Percentiles rank a stretch among this genome's conserved stretches.
These are phyloP conservation scores for Fomitopsis pinicola DNA, from an alignment of 1,284 basidiomycete species.

Conservation along the genomic window DNA sequence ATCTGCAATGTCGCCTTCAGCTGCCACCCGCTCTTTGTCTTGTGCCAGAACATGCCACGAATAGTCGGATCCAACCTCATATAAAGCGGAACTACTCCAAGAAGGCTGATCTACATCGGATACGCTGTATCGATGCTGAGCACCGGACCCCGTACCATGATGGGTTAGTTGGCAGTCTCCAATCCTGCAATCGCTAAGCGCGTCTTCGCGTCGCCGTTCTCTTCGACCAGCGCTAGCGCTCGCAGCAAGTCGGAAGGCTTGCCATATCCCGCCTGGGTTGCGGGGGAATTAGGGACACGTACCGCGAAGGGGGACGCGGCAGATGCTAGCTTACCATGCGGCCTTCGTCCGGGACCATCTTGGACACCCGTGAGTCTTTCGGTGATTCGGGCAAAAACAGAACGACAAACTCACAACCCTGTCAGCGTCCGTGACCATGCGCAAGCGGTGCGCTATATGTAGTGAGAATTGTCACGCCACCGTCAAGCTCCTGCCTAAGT, in stretches of 20 bases:
- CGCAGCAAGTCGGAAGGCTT: slow-evolving; percentile 51
- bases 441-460: slow-evolving; percentile 58
- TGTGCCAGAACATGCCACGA: too few species aligned
- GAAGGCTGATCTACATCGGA: too few species aligned
- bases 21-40: too few species aligned
- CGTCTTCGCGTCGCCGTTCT: slow-evolving; percentile 36
- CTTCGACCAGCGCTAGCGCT: slow-evolving; percentile 45
- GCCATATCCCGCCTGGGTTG: slow-evolving; percentile 45
- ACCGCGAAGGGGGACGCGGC: not conserved
- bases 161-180: not conserved
- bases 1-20: too few species aligned
- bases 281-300: not conserved
- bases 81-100: too few species aligned
- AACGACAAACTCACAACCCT: slow-evolving; percentile 27
- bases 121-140: too few species aligned
- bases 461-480: slow-evolving; percentile 58
- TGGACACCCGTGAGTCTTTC: not conserved
- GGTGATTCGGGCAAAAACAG: not conserved
- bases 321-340: slow-evolving; percentile 19
- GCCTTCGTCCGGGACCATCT: slow-evolving; percentile 37
- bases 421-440: slow-evolving; percentile 65
- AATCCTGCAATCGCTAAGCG: slow-evolving; percentile 37
- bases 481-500: slow-evolving; percentile 46
- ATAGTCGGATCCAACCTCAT: too few species aligned
- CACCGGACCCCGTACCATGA: not conserved